Conservation (phyloP, 441 rosid genomes). For the Arabidopsis hybrid region DNA sequence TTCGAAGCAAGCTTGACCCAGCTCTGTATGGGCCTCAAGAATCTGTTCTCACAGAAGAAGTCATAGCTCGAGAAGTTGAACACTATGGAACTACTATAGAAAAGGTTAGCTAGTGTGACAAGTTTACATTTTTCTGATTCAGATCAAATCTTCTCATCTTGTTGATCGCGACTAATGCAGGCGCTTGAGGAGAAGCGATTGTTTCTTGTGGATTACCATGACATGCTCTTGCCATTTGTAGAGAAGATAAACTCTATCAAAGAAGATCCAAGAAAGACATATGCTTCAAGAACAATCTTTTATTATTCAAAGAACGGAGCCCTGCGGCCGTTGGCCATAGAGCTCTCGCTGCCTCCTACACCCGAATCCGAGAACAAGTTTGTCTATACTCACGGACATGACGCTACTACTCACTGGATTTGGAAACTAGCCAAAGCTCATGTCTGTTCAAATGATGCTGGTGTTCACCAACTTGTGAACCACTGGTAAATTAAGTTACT, state of each 20-base stretch:
- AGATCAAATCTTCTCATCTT: constrained; percentile 2
- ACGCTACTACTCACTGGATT: constrained; percentile 85
- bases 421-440: constrained; percentile 99
- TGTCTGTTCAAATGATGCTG: constrained; percentile 86
- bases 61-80: constrained; percentile 75
- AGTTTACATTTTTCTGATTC: neutral
- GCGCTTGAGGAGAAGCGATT: constrained; percentile 86
- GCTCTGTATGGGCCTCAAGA: constrained; percentile 81
- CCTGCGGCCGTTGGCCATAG: constrained; percentile 79
- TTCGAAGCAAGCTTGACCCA: constrained; percentile 85
- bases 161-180: constrained; percentile 46
- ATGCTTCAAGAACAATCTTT: constrained; percentile 81
- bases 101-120: constrained; percentile 50
- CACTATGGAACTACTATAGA: constrained; percentile 71
- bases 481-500: constrained; percentile 70
- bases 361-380: constrained; percentile 58
- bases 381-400: constrained; percentile 76
- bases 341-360: constrained; percentile 83
- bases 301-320: constrained; percentile 54
- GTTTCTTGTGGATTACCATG: constrained; percentile 87
- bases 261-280: constrained; percentile 47
- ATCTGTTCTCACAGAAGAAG: constrained; percentile 77
- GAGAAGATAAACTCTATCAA: constrained; percentile 50
- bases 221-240: constrained; percentile 81
- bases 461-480: constrained; percentile 91